phyloP scores from a whole-genome alignment of 2,329 filamentous ascomycete species.

The Clonostachys byssicola region DNA sequence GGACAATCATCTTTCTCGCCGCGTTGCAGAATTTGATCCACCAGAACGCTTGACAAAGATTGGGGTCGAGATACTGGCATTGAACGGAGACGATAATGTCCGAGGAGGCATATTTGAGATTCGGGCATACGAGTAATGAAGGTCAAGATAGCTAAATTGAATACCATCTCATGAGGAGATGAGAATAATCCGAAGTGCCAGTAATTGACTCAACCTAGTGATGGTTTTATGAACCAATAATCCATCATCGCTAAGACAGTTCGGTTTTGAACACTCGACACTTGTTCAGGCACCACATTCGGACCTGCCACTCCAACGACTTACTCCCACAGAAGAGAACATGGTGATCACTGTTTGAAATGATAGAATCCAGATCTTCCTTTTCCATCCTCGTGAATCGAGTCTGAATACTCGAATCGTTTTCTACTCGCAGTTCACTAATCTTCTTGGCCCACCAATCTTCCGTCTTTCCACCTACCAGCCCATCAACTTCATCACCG shows the following conservation, averaged over 20 bases:
- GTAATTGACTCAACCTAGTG: too few relatives aligned
- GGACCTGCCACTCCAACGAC: conserved; percentile 14
- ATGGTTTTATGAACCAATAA: too few relatives aligned
- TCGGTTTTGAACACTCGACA: neutral
- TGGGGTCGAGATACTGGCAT: conserved; percentile 11
- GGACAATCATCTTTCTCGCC: conserved; percentile 11
- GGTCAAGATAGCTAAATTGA: too few relatives aligned
- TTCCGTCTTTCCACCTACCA: conserved; percentile 3
- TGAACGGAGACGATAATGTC: conserved; percentile 12
- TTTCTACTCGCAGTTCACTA: neutral
- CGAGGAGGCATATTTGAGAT: conserved; percentile 14
- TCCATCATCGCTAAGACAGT: neutral
- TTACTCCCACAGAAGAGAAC: conserved; percentile 15
- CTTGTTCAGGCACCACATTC: conserved; percentile 11
- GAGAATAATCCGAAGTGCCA: too few relatives aligned
- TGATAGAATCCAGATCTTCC: neutral
- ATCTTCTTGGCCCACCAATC: conserved; percentile 6
- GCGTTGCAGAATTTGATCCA: conserved; percentile 7
- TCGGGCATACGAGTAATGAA: conserved; percentile 9
- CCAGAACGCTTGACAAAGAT: conserved; percentile 2
- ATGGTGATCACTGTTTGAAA: neutral
- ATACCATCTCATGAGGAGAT: too few relatives aligned
- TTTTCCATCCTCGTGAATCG: conserved; percentile 4
- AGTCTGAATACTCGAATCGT: conserved; percentile 1
- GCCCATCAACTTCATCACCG: conserved; percentile 5